Conservation (phyloP, 2,329 filamentous ascomycete species). For the Tothia fuscella region DNA sequence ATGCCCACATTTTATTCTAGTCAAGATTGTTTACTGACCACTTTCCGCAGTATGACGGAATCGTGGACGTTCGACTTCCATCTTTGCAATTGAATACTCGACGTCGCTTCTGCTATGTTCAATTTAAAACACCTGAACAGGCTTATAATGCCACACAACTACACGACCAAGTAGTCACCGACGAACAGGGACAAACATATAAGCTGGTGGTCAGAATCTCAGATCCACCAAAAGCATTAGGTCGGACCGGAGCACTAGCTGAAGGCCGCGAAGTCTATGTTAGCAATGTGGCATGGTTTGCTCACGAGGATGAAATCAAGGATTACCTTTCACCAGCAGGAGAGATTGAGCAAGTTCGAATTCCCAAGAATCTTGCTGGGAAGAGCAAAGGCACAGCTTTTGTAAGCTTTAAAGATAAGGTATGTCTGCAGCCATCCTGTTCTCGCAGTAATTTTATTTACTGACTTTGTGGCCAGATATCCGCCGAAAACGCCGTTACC, state of each 20-base stretch:
- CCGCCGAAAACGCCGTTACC: constrained; percentile 22
- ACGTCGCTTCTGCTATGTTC: constrained; percentile 89
- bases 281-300: constrained; percentile 73
- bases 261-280: constrained; percentile 82
- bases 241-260: constrained; percentile 65
- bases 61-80: constrained; percentile 78
- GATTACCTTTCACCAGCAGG: constrained; percentile 67
- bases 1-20: too few species aligned
- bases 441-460: not conserved
- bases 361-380: constrained; percentile 56
- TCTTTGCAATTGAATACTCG: constrained; percentile 81
- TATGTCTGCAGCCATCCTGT: constrained; percentile 32
- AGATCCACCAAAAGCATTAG: constrained; percentile 65
- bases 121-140: constrained; percentile 49
- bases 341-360: constrained; percentile 56
- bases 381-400: constrained; percentile 69
- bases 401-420: constrained; percentile 57
- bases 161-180: constrained; percentile 57
- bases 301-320: constrained; percentile 59
- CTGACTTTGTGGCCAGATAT: constrained; percentile 15
- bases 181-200: too few species aligned
- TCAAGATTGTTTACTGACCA: constrained; percentile 22
- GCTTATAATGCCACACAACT: constrained; percentile 50
- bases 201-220: constrained; percentile 72
- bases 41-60: constrained; percentile 77